Base-by-base conservation (phyloP, 352 stramenopile genomes). In the Globisporangium splendens region DNA sequence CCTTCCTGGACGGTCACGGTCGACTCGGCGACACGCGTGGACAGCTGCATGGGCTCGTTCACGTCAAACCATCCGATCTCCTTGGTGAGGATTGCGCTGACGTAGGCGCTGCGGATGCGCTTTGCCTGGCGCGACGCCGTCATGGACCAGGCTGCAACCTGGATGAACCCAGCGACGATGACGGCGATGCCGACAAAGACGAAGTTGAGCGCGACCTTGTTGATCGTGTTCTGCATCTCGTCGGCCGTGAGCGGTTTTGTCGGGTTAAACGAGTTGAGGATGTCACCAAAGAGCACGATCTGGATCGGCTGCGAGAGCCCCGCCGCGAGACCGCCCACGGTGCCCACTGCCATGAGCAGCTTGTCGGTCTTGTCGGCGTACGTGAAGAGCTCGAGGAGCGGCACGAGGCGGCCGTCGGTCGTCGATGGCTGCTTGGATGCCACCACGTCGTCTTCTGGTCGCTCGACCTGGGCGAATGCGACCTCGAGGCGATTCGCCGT, bases 241-340 rank as follows among this genome's bases (percentile, higher is more conserved):
- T 52, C 43, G 12, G 47, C 28, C 28, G 28, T 11, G 24, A 33
- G 55, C 56, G 3, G 48, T 39, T 11, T 46, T 74, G 28, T 70
- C 43, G 83, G 79, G 52, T 89, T 89, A 49, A 91, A 89, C 10
- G 79, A 69, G 63, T 91, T 88, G 46, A 91, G 63, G 28, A 87
- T 68, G 58, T 90, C 77, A 10, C 81, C 81, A 56, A 93, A 75
- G 35, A 93, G 70, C 33, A 91, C 62, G 50, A 89, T 86, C 61
- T 90, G 79, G 14, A 91, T 65, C 7, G 81, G 83, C 55, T 89
- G 75, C 24, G 69, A 67, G 41, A 86, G 20, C 3, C 83, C 83
- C 4, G 70, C 64, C 1, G 61, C 55, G 7, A 89, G 53, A 1
- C 73, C 75, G 0, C 66, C 68, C 3, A 88, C 10, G 0, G 77